phyloP scores from a whole-genome alignment of 106 monocot genomes.

The Xerophyta viscosa region DNA sequence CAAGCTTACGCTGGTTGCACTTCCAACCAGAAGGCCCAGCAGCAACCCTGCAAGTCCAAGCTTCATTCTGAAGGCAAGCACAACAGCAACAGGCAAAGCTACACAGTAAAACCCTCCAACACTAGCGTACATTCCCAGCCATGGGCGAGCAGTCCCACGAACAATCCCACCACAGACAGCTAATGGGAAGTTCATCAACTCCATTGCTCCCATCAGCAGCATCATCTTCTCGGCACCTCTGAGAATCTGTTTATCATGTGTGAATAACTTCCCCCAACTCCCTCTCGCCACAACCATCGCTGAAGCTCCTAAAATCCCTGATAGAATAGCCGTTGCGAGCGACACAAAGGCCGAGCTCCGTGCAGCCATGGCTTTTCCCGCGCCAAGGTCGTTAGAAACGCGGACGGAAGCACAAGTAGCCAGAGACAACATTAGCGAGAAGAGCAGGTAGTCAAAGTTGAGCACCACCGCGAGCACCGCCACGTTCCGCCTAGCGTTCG shows the following conservation, averaged over 20 bases:
- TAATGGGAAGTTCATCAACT: conserved; percentile 70
- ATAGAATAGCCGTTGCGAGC: conserved; percentile 9
- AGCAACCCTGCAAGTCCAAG: conserved; percentile 53
- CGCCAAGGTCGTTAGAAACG: conserved; percentile 70
- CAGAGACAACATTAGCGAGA: conserved; percentile 55
- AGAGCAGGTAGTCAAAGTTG: conserved; percentile 84
- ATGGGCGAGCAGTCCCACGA: conserved; percentile 56
- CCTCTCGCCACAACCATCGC: conserved; percentile 27
- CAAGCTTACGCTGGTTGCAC: conserved; percentile 5
- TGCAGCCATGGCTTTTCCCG: conserved; percentile 17
- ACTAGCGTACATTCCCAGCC: conserved; percentile 67
- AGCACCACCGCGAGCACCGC: conserved; percentile 54
- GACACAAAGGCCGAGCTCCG: conserved; percentile 24
- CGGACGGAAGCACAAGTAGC: conserved; percentile 55
- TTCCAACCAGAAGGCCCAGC: conserved; percentile 49
- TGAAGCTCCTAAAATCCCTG: conserved; percentile 23
- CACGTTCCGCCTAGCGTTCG: conserved; percentile 30
- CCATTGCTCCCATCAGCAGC: conserved; percentile 53
- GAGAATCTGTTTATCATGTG: conserved; percentile 26
- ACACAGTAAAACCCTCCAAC: conserved; percentile 69
- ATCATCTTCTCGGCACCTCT: conserved; percentile 35
- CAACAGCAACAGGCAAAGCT: conserved; percentile 49
- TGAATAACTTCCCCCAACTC: conserved; percentile 50
- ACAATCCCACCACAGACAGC: conserved; percentile 53
- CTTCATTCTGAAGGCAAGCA: conserved; percentile 35